phyloP scores from a whole-genome alignment of 129 eudicot species.

The Dittrichia graveolens region DNA sequence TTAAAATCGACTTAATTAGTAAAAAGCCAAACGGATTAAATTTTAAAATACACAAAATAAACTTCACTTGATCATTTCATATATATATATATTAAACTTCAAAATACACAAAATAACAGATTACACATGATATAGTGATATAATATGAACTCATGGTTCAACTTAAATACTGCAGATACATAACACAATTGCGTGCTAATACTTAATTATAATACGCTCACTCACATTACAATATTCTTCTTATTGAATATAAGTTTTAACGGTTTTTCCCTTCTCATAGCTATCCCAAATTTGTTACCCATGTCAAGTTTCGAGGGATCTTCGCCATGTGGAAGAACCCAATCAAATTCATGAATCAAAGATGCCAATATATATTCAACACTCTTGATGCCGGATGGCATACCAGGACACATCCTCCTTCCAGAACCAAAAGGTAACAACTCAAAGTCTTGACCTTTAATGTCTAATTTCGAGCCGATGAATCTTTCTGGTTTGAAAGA shows the following conservation, averaged over 20 bases:
- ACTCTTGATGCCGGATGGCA: conserved; percentile 26
- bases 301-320: conserved; percentile 25
- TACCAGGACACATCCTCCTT: conserved; percentile 40
- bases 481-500: conserved; percentile 32
- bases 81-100: too few relatives aligned
- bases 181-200: too few relatives aligned
- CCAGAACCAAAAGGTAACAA: conserved; percentile 36
- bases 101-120: too few relatives aligned
- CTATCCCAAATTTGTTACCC: conserved; percentile 1
- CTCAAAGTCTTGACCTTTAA: conserved; percentile 29
- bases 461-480: not conserved
- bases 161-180: too few relatives aligned
- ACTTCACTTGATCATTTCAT: too few relatives aligned
- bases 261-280: conserved; percentile 13
- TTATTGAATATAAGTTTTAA: not conserved
- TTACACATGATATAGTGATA: too few relatives aligned
- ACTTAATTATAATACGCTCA: too few relatives aligned
- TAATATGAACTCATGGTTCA: too few relatives aligned
- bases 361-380: conserved; percentile 19
- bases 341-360: conserved; percentile 7
- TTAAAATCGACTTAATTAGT: too few relatives aligned
- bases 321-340: conserved; percentile 18
- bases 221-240: not conserved
- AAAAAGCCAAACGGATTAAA: too few relatives aligned
- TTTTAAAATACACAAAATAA: too few relatives aligned